Evolutionary conservation across 306 rosid species (phyloP).

Genomic region (Bauhinia variegata): DNA sequence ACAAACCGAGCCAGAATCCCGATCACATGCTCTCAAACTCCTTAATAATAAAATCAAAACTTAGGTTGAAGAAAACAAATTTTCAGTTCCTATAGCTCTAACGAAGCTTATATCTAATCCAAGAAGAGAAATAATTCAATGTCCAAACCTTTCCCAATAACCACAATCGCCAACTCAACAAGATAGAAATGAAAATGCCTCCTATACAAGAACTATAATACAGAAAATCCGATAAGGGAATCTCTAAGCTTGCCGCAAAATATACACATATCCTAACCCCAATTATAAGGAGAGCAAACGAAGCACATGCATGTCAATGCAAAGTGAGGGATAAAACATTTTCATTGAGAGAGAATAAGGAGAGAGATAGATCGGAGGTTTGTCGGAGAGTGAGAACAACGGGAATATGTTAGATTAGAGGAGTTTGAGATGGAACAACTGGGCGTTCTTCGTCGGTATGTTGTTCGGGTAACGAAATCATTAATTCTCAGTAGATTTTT

Average conservation of each 20-base stretch:
- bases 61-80: neutral
- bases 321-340: neutral
- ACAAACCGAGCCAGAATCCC: neutral
- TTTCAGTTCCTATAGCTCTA: neutral
- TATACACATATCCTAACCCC: neutral
- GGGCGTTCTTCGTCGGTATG: neutral
- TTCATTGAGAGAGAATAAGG: neutral
- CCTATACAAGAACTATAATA: neutral
- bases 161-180: conserved; percentile 13
- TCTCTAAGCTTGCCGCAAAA: conserved; percentile 13
- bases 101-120: neutral
- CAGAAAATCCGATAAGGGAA: neutral
- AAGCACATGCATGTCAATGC: neutral
- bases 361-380: neutral
- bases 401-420: neutral
- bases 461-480: too few relatives aligned
- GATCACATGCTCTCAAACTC: conserved; percentile 12
- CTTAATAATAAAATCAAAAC: neutral
- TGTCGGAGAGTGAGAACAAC: neutral
- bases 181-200: conserved; percentile 1
- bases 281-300: neutral
- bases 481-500: too few relatives aligned
- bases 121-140: neutral
- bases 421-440: neutral
- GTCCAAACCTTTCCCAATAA: neutral